Conservation (phyloP, 176 grass and related monocot genomes). For the Luzula sylvatica region DNA sequence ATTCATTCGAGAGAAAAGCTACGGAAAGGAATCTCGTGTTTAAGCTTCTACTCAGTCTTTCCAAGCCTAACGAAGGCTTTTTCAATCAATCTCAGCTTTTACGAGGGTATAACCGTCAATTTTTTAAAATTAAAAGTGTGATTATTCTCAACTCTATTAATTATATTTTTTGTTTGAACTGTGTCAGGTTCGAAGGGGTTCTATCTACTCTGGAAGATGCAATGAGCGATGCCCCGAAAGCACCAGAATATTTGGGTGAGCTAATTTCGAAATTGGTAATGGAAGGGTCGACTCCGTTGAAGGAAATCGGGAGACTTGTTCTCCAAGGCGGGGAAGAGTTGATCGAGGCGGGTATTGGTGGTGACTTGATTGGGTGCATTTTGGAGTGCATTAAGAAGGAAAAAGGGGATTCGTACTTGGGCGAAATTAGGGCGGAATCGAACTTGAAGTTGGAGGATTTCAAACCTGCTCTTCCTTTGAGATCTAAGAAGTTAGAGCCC, state of each 20-base stretch:
- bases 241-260: constrained; percentile 64
- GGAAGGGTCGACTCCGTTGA: constrained; percentile 46
- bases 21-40: constrained; percentile 72
- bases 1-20: constrained; percentile 91
- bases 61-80: constrained; percentile 44
- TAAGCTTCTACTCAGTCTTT: constrained; percentile 73
- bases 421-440: constrained; percentile 49
- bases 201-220: constrained; percentile 73
- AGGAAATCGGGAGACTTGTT: constrained; percentile 65
- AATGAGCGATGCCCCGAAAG: constrained; percentile 84
- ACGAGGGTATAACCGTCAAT: constrained; percentile 45
- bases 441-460: constrained; percentile 72
- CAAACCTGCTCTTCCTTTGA: constrained; percentile 36
- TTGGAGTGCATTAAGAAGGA: constrained; percentile 46
- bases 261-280: constrained; percentile 58
- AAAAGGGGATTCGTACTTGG: constrained; percentile 67
- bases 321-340: constrained; percentile 61
- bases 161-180: background rate
- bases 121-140: background rate
- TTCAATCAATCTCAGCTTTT: constrained; percentile 54
- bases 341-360: constrained; percentile 50
- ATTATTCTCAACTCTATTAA: background rate
- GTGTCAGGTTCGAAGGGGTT: constrained; percentile 43
- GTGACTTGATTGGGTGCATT: constrained; percentile 53
- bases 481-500: constrained; percentile 55